Conservation (phyloP, 352 stramenopile species). For the Phytophthora multivora region DNA sequence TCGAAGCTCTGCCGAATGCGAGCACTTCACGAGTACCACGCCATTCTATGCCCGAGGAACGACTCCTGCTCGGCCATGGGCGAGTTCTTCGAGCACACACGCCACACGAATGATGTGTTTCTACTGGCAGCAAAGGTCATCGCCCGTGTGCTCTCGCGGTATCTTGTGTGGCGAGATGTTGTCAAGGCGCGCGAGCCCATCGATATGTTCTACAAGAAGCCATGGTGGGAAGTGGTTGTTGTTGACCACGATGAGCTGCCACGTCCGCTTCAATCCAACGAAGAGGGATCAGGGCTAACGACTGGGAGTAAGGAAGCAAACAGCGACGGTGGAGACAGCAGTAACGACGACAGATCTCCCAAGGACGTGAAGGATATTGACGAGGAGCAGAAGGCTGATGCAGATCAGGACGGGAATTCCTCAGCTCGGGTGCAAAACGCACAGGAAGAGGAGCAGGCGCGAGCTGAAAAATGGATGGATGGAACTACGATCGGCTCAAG, state of each 20-base stretch:
- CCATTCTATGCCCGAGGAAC: conserved; percentile 72
- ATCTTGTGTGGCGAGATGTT: conserved; percentile 57
- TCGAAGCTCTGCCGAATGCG: conserved; percentile 73
- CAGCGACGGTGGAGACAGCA: conserved; percentile 25
- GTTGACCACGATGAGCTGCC: conserved; percentile 61
- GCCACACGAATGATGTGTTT: conserved; percentile 93
- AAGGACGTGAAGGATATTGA: conserved; percentile 33
- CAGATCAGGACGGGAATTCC: not conserved
- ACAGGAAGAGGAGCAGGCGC: conserved; percentile 14
- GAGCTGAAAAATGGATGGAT: conserved; percentile 7
- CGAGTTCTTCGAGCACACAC: conserved; percentile 67
- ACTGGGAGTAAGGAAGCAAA: conserved; percentile 33
- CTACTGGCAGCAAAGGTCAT: conserved; percentile 88
- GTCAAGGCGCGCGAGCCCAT: conserved; percentile 72
- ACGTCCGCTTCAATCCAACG: not conserved
- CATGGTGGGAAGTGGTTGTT: conserved; percentile 88
- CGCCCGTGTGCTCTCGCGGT: conserved; percentile 64
- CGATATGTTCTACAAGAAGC: conserved; percentile 91
- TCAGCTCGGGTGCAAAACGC: conserved; percentile 3
- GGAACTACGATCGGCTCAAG: conserved; percentile 5
- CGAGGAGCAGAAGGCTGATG: conserved; percentile 11
- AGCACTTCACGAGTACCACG: conserved; percentile 77
- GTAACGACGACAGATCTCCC: conserved; percentile 26
- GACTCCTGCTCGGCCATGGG: conserved; percentile 69
- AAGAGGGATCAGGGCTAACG: conserved; percentile 12